These are phyloP conservation scores for Trichoderma gamsii DNA, from an alignment of 495 filamentous ascomycete species.

Conservation along the genomic window DNA sequence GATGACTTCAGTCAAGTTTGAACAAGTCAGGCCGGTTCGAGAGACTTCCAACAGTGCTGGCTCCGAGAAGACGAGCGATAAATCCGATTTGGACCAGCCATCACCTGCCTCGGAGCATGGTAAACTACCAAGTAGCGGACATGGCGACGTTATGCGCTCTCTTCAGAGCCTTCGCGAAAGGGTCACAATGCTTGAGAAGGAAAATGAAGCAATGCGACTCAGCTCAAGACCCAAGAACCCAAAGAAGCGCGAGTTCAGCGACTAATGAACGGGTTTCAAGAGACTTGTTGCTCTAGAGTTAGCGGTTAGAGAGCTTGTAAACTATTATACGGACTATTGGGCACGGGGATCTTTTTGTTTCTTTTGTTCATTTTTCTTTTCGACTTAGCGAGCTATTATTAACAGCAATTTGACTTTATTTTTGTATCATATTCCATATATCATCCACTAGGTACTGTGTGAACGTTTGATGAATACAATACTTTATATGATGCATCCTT, in stretches of 20 bases:
- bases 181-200: not conserved
- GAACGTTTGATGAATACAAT: too few relatives aligned
- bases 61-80: not conserved
- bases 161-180: constrained; percentile 7
- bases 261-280: not conserved
- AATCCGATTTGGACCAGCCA: not conserved
- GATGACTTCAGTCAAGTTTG: not conserved
- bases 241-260: not conserved
- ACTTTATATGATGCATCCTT: too few relatives aligned
- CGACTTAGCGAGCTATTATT: too few relatives aligned
- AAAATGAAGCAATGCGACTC: not conserved
- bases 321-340: too few relatives aligned
- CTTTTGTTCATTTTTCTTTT: too few relatives aligned
- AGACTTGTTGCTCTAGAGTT: too few relatives aligned
- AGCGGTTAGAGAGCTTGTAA: too few relatives aligned
- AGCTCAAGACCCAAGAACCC: not conserved
- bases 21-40: not conserved
- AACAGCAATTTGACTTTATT: too few relatives aligned
- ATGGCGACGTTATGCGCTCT: not conserved
- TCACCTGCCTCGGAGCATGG: not conserved
- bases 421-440: too few relatives aligned
- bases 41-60: not conserved
- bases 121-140: not conserved
- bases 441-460: too few relatives aligned
- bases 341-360: too few relatives aligned